A percentile compares a stretch with the other conserved stretches of the same genome.
Evolutionary conservation across 345 rosid species (phyloP).

Genomic region (Salix arbutifolia): DNA sequence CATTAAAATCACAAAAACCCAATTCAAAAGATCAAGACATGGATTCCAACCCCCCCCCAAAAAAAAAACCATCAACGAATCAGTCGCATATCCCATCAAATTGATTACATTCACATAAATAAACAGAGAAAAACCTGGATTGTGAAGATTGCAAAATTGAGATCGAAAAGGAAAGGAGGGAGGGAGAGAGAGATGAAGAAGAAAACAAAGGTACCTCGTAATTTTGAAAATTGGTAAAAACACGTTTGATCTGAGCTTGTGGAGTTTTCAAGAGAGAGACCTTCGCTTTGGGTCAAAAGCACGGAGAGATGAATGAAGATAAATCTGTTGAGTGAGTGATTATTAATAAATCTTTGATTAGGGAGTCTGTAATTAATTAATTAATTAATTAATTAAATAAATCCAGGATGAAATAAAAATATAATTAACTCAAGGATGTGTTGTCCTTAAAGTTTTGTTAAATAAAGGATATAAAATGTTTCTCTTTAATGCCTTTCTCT

Average conservation of each 20-base stretch:
- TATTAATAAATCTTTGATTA: too few relatives aligned
- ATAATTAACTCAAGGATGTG: too few relatives aligned
- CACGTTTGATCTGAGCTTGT: neutral
- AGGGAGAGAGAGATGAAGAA: neutral
- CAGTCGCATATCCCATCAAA: neutral
- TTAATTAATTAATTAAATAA: too few relatives aligned
- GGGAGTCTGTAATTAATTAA: too few relatives aligned
- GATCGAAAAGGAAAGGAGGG: neutral
- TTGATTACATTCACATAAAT: neutral
- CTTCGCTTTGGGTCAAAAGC: neutral
- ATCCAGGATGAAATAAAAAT: too few relatives aligned
- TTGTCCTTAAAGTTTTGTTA: too few relatives aligned
- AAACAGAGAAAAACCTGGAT: neutral
- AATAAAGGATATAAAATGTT: too few relatives aligned
- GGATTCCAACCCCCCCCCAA: too few relatives aligned
- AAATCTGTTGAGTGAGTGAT: too few relatives aligned
- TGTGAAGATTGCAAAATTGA: neutral
- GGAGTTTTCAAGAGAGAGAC: too few relatives aligned
- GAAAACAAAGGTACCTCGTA: neutral
- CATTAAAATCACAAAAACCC: neutral
- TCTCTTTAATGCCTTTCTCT: too few relatives aligned
- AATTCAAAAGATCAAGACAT: neutral
- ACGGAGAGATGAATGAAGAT: neutral
- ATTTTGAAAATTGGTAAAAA: neutral
- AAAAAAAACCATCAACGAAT: neutral